Conservation (phyloP, 495 filamentous ascomycete genomes). For the Aeminium ludgeri region DNA sequence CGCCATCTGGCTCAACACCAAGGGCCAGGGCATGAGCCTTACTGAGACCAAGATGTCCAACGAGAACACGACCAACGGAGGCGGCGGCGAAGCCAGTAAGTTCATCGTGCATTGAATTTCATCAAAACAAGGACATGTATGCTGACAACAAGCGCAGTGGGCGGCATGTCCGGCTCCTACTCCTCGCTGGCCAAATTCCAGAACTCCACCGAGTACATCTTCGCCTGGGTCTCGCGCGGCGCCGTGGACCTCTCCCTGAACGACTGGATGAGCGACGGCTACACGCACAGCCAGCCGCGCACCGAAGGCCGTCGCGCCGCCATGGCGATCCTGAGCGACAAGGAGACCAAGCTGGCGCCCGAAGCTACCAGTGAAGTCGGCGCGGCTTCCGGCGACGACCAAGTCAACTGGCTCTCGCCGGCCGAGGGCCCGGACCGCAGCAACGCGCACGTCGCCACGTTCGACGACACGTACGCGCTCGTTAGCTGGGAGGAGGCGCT, state of each 20-base stretch:
- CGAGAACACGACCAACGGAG: conserved; percentile 39
- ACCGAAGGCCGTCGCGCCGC: conserved; percentile 37
- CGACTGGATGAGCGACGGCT: conserved; percentile 35
- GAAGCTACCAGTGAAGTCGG: conserved; percentile 33
- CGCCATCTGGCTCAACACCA: conserved; percentile 41
- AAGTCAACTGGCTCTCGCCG: conserved; percentile 35
- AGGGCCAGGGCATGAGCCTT: conserved; percentile 31
- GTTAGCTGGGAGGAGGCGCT: conserved; percentile 39
- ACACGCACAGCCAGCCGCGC: conserved; percentile 30
- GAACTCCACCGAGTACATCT: conserved; percentile 31
- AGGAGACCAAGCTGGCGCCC: conserved; percentile 31
- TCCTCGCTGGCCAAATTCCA: conserved; percentile 32
- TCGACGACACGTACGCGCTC: conserved; percentile 30
- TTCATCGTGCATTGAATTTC: too few relatives aligned
- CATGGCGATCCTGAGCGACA: conserved; percentile 31
- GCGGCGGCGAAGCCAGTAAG: conserved; percentile 29
- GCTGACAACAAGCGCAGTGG: conserved; percentile 20
- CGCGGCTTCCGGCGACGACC: conserved; percentile 32
- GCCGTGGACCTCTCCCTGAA: conserved; percentile 32
- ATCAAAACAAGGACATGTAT: too few relatives aligned
- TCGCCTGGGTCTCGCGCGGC: conserved; percentile 37
- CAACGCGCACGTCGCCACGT: conserved; percentile 36
- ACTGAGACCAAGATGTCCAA: conserved; percentile 37
- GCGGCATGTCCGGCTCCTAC: conserved; percentile 39
- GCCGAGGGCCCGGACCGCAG: conserved; percentile 31